A percentile compares a stretch with the other conserved stretches of the same genome.
phyloP scores from a whole-genome alignment of 164 flowering plant species.

The Magnolia officinalis region DNA sequence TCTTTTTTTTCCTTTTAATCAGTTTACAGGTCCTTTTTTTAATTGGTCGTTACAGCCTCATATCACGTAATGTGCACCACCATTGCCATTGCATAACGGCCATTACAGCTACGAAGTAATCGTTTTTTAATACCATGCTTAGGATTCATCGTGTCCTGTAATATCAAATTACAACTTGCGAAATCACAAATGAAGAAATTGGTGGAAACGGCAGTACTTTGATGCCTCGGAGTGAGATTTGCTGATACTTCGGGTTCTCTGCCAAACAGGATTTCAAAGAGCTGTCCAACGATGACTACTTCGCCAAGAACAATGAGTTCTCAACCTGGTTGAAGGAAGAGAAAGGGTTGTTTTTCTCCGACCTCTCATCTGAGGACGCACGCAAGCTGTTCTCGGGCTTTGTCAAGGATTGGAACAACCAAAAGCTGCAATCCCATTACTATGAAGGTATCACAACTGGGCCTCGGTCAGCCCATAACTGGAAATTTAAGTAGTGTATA shows the following conservation, averaged over 20 bases:
- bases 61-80: no score
- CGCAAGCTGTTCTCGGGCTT: constrained; percentile 56
- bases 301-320: constrained; percentile 82
- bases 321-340: constrained; percentile 85
- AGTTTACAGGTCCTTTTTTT: no score
- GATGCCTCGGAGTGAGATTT: not conserved
- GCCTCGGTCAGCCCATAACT: constrained; percentile 73
- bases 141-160: not conserved
- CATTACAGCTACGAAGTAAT: no score
- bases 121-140: no score
- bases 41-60: no score
- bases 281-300: constrained; percentile 70
- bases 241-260: not conserved
- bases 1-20: no score
- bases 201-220: not conserved
- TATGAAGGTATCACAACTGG: constrained; percentile 71
- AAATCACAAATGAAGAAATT: no score
- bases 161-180: not conserved
- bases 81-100: no score
- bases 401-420: constrained; percentile 70
- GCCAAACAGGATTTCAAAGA: constrained; percentile 37
- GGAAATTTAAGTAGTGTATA: constrained; percentile 48
- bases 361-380: constrained; percentile 74
- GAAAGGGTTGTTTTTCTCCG: constrained; percentile 60
- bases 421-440: constrained; percentile 61